A percentile compares a stretch with the other conserved stretches of the same genome.
Conservation (phyloP, 1,284 basidiomycete genomes). For the Pascua guehoae region DNA sequence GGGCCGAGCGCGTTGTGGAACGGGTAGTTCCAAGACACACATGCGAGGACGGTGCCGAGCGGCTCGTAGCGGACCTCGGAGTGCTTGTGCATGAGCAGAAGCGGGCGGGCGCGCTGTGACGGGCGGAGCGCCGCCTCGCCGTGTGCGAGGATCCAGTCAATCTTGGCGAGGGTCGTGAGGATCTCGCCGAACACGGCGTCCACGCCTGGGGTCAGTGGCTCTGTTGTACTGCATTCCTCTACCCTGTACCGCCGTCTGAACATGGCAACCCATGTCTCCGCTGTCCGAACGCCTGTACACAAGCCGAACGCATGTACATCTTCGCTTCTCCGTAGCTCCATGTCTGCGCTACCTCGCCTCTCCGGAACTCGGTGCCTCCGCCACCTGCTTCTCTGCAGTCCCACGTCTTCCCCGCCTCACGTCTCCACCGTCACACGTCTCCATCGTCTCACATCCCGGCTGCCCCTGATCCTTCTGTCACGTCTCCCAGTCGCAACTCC, state of each 20-base stretch:
- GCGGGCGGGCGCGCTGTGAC: constrained; percentile 65
- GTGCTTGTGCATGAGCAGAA: constrained; percentile 80
- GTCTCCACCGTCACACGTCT: too few relatives aligned
- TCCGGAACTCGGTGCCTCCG: too few relatives aligned
- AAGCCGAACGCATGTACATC: too few relatives aligned
- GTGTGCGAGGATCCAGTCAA: constrained; percentile 71
- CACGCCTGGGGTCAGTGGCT: constrained; percentile 58
- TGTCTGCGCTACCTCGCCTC: too few relatives aligned
- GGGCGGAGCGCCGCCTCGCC: constrained; percentile 72
- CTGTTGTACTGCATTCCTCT: not conserved
- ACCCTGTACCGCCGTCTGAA: too few relatives aligned
- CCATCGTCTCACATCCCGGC: too few relatives aligned
- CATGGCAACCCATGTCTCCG: too few relatives aligned
- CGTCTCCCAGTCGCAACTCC: not conserved
- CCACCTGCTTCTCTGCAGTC: too few relatives aligned
- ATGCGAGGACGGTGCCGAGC: constrained; percentile 85
- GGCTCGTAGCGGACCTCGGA: constrained; percentile 77
- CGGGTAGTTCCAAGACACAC: constrained; percentile 75
- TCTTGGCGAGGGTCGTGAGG: constrained; percentile 79
- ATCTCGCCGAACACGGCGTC: constrained; percentile 89
- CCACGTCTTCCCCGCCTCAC: too few relatives aligned
- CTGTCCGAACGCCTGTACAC: too few relatives aligned
- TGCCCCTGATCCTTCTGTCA: too few relatives aligned
- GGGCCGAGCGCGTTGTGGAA: constrained; percentile 92
- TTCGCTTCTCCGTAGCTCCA: too few relatives aligned